These are phyloP conservation scores for Neckera pumila DNA, from an alignment of 225 moss, liverwort and hornwort genomes.

Conservation along the genomic window DNA sequence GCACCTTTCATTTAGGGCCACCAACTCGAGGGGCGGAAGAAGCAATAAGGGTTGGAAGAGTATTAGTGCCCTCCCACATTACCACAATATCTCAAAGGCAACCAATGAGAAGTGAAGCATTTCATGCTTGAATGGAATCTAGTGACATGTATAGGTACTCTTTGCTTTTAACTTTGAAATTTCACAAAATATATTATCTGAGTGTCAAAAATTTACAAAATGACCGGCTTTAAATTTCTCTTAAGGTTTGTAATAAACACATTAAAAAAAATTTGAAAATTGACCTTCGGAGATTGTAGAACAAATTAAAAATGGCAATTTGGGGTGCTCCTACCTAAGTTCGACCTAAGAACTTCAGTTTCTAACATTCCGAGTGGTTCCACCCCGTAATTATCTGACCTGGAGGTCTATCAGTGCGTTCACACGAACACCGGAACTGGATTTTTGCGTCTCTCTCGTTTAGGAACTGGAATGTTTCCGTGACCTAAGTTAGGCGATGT, in stretches of 20 bases:
- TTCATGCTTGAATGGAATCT: no score
- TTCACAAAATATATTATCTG: not conserved
- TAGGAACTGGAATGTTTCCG: not conserved
- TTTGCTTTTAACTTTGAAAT: not conserved
- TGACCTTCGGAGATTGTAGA: not conserved
- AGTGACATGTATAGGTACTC: fast-evolving
- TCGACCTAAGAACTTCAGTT: not conserved
- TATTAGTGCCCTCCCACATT: no score
- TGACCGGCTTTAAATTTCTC: not conserved
- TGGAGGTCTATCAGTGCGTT: not conserved
- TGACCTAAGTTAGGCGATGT: not conserved
- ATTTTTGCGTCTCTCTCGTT: not conserved
- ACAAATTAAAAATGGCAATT: not conserved
- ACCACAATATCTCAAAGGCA: not conserved
- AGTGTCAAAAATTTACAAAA: not conserved
- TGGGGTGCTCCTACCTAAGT: not conserved
- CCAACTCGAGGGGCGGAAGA: fast-evolving
- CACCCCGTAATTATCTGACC: not conserved
- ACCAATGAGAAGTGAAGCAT: not conserved
- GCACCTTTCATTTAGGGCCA: not conserved
- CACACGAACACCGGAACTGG: not conserved
- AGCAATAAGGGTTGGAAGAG: not conserved
- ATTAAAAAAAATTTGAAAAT: not conserved
- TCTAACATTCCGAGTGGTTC: not conserved
- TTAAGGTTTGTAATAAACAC: not conserved